Evolutionary conservation across 441 rosid species (phyloP).

Genomic region (Erodium texanum): DNA sequence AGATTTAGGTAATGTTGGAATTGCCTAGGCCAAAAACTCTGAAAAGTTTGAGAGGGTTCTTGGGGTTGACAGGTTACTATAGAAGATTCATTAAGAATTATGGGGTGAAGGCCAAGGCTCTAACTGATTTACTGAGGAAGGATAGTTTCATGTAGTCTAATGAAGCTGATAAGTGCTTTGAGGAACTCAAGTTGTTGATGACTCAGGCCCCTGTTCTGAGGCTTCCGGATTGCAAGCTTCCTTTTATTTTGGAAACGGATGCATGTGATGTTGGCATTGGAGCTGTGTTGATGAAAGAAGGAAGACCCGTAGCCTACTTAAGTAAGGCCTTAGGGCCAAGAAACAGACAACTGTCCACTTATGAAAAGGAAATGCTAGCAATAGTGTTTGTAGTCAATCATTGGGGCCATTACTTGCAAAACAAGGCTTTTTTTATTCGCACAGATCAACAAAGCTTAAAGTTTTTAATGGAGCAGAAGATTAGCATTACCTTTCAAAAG

Average conservation of each 20-base stretch:
- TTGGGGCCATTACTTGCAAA: not conserved
- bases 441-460: not conserved
- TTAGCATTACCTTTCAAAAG: not conserved
- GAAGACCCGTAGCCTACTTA: not conserved
- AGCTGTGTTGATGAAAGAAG: not conserved
- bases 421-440: not conserved
- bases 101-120: not conserved
- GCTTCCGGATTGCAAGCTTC: not conserved
- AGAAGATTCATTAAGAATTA: not conserved
- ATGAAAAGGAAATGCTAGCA: not conserved
- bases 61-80: not conserved
- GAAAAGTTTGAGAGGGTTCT: not conserved
- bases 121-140: not conserved
- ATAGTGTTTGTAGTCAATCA: no score
- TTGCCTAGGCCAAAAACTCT: not conserved
- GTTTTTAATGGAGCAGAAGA: not conserved
- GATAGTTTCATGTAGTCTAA: not conserved
- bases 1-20: not conserved
- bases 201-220: not conserved
- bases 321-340: not conserved
- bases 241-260: not conserved
- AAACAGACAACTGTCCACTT: not conserved
- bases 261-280: not conserved
- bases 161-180: not conserved
- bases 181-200: not conserved